Percentiles rank a stretch among this genome's conserved stretches.
phyloP scores from a whole-genome alignment of 805 yeast genomes.

The Saturnispora silvae region DNA sequence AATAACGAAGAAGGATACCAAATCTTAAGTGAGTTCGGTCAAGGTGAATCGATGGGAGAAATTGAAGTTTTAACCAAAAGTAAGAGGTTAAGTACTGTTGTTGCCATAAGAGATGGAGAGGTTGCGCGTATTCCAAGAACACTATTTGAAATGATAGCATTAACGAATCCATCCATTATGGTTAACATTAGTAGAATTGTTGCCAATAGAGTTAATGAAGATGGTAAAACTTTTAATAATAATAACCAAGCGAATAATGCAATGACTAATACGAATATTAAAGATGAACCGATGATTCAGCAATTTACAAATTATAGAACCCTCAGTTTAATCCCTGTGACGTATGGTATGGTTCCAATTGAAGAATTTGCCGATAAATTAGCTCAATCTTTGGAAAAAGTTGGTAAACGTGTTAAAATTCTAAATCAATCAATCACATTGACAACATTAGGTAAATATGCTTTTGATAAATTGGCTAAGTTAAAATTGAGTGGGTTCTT shows the following conservation, averaged over 20 bases:
- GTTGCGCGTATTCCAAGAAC: slow-evolving; percentile 87
- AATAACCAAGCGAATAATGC: slow-evolving; percentile 12
- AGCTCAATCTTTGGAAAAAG: slow-evolving; percentile 57
- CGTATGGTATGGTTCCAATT: slow-evolving; percentile 67
- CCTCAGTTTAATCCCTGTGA: slow-evolving; percentile 72
- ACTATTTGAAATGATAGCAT: slow-evolving; percentile 72
- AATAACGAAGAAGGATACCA: slow-evolving; percentile 19
- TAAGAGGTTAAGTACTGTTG: slow-evolving; percentile 54
- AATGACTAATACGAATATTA: slow-evolving; percentile 22
- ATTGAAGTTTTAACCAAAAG: slow-evolving; percentile 84
- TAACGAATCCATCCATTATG: slow-evolving; percentile 82
- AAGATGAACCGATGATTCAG: slow-evolving; percentile 24
- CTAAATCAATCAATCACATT: slow-evolving; percentile 78
- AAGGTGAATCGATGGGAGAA: slow-evolving; percentile 92
- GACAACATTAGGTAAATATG: slow-evolving; percentile 77
- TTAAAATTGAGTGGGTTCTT: slow-evolving; percentile 82
- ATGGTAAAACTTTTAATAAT: slow-evolving; percentile 9
- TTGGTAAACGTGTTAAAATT: slow-evolving; percentile 64
- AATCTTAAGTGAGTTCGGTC: slow-evolving; percentile 75
- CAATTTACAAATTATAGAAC: slow-evolving; percentile 57
- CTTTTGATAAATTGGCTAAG: slow-evolving; percentile 81
- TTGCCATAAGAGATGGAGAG: slow-evolving; percentile 90
- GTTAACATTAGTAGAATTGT: slow-evolving; percentile 82
- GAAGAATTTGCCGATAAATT: slow-evolving; percentile 71
- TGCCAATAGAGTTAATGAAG: slow-evolving; percentile 41